These are phyloP conservation scores for Teratosphaeria destructans DNA, from an alignment of 2,329 filamentous ascomycete genomes.

Conservation along the genomic window DNA sequence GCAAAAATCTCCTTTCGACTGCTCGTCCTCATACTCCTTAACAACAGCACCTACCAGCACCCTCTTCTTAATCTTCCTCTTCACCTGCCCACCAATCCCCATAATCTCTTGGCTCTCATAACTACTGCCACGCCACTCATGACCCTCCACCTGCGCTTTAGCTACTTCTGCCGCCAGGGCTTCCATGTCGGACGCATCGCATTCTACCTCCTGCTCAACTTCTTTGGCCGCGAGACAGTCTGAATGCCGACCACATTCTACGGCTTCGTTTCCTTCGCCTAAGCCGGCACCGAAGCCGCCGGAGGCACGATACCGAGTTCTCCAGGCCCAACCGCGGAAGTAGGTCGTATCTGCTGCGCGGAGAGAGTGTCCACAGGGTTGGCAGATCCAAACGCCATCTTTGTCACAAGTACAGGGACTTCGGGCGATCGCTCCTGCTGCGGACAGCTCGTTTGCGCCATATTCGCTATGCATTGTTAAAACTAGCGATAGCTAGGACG, in stretches of 20 bases:
- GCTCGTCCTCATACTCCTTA: constrained; percentile 74
- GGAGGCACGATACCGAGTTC: constrained; percentile 67
- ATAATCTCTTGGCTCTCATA: constrained; percentile 84
- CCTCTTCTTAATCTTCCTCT: constrained; percentile 77
- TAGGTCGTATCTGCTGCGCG: constrained; percentile 49
- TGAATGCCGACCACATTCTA: constrained; percentile 73
- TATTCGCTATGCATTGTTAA: not conserved
- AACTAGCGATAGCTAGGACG: not conserved
- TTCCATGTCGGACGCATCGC: constrained; percentile 64
- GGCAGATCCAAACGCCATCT: constrained; percentile 70
- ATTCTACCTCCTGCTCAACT: constrained; percentile 76
- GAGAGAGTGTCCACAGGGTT: constrained; percentile 67
- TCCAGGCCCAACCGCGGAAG: constrained; percentile 73
- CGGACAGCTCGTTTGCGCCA: not conserved
- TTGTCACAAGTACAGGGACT: constrained; percentile 47
- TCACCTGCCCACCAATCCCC: constrained; percentile 77
- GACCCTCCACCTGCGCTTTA: constrained; percentile 18
- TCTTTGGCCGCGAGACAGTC: constrained; percentile 65
- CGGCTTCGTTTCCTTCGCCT: constrained; percentile 77
- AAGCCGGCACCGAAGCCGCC: constrained; percentile 79
- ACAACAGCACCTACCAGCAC: constrained; percentile 75
- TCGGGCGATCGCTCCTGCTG: not conserved
- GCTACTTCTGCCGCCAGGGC: constrained; percentile 31
- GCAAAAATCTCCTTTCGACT: constrained; percentile 54
- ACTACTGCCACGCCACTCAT: constrained; percentile 50